phyloP scores from a whole-genome alignment of 148 eudicot species.

The Linanthus parryae region DNA sequence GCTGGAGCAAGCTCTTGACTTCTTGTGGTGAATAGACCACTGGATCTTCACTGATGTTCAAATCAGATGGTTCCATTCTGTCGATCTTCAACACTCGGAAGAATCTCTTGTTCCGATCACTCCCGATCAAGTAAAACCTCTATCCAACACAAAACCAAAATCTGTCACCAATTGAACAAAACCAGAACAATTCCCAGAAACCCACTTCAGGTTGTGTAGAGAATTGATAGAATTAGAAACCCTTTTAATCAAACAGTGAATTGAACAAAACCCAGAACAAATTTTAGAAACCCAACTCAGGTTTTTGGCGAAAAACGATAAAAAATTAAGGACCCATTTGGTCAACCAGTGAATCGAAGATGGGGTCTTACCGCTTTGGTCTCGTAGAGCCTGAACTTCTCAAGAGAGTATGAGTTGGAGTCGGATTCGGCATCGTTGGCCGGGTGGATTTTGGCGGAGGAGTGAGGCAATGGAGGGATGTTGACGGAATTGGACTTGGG shows the following conservation, averaged over 20 bases:
- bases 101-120: slow-evolving; percentile 72
- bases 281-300: background rate
- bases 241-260: background rate
- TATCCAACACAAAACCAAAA: slow-evolving; percentile 11
- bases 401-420: slow-evolving; percentile 63
- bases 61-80: slow-evolving; percentile 81
- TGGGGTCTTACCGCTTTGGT: slow-evolving; percentile 72
- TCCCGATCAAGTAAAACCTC: slow-evolving; percentile 90
- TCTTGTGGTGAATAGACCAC: slow-evolving; percentile 85
- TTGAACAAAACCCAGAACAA: no score
- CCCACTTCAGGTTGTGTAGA: background rate
- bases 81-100: slow-evolving; percentile 90
- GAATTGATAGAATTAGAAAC: background rate
- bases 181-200: background rate
- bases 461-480: no score
- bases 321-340: background rate
- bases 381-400: slow-evolving; percentile 90
- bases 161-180: background rate
- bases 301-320: background rate
- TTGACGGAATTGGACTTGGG: no score
- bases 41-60: slow-evolving; percentile 90
- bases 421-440: slow-evolving; percentile 51
- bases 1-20: slow-evolving; percentile 78
- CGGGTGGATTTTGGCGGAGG: slow-evolving; percentile 39
- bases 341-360: background rate